Evolutionary conservation across 1,284 basidiomycete genomes (phyloP).

Genomic region (Rugiboletus extremiorientalis): DNA sequence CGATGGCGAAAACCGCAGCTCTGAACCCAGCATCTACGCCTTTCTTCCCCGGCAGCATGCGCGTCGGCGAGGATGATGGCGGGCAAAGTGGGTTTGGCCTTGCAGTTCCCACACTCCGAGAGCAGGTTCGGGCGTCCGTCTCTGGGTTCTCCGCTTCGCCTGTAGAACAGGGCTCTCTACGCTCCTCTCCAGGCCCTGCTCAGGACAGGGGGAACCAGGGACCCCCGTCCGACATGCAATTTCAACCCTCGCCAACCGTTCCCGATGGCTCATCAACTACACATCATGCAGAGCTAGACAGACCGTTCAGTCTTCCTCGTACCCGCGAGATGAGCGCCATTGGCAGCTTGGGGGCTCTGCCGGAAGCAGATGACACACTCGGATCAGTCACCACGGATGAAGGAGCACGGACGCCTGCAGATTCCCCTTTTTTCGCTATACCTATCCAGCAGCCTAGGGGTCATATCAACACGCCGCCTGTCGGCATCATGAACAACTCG

Average conservation of each 20-base stretch:
- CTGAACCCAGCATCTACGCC: constrained; percentile 80
- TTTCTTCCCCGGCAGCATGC: constrained; percentile 72
- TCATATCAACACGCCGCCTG: constrained; percentile 30
- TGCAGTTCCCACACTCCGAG: constrained; percentile 48
- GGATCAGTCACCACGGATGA: constrained; percentile 26
- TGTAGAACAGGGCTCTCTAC: constrained; percentile 63
- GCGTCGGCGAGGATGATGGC: constrained; percentile 53
- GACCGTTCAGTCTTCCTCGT: constrained; percentile 42
- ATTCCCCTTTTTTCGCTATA: constrained; percentile 36
- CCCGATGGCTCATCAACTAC: constrained; percentile 47
- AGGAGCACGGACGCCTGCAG: constrained; percentile 33
- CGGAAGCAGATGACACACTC: constrained; percentile 52
- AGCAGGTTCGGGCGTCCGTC: constrained; percentile 54
- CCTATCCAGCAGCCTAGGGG: constrained; percentile 30
- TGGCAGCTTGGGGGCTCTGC: constrained; percentile 51
- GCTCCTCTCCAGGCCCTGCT: constrained; percentile 68
- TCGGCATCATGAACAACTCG: constrained; percentile 22
- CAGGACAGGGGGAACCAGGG: constrained; percentile 33
- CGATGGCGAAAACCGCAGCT: constrained; percentile 70
- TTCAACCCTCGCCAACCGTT: constrained; percentile 35
- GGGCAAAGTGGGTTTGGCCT: constrained; percentile 43
- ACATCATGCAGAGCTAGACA: constrained; percentile 48
- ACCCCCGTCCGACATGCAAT: constrained; percentile 28
- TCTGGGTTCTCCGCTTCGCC: constrained; percentile 59
- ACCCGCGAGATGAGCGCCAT: constrained; percentile 51